Evolutionary conservation across 495 filamentous ascomycete species (phyloP).

Genomic region (Aspergillus campestris): DNA sequence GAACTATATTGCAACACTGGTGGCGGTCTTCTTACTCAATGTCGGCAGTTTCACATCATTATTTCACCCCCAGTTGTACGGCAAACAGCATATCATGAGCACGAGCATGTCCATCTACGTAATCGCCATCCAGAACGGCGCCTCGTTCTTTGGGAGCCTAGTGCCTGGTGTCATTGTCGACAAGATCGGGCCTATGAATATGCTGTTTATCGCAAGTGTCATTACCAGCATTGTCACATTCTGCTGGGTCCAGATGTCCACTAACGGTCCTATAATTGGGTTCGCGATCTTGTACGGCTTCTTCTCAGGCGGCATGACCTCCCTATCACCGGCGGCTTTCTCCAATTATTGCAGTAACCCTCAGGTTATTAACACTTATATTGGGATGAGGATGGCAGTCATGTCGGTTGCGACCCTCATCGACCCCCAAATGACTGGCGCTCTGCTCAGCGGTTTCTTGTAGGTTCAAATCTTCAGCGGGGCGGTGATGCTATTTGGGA

Average conservation of each 20-base stretch:
- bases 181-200: slow-evolving; percentile 15
- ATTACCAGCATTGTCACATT: neutral
- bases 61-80: slow-evolving; percentile 20
- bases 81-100: slow-evolving; percentile 12
- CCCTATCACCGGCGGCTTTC: slow-evolving; percentile 18
- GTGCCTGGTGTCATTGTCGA: slow-evolving; percentile 19
- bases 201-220: neutral
- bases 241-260: slow-evolving; percentile 9
- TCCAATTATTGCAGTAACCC: neutral
- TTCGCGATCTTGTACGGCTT: slow-evolving; percentile 56
- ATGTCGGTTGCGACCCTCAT: slow-evolving; percentile 41
- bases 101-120: slow-evolving; percentile 14
- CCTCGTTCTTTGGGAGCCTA: slow-evolving; percentile 19
- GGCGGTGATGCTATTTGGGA: too few species aligned
- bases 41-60: slow-evolving; percentile 16
- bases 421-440: slow-evolving; percentile 52
- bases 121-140: slow-evolving; percentile 21
- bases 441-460: slow-evolving; percentile 24
- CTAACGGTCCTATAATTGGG: slow-evolving; percentile 45
- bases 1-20: slow-evolving; percentile 7
- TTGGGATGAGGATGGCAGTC: slow-evolving; percentile 48
- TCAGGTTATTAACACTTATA: slow-evolving; percentile 45
- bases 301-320: slow-evolving; percentile 53
- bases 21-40: slow-evolving; percentile 16
- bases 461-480: slow-evolving; percentile 3